Conservation (phyloP, 805 yeast genomes). For the Zygosaccharomyces lentus region DNA sequence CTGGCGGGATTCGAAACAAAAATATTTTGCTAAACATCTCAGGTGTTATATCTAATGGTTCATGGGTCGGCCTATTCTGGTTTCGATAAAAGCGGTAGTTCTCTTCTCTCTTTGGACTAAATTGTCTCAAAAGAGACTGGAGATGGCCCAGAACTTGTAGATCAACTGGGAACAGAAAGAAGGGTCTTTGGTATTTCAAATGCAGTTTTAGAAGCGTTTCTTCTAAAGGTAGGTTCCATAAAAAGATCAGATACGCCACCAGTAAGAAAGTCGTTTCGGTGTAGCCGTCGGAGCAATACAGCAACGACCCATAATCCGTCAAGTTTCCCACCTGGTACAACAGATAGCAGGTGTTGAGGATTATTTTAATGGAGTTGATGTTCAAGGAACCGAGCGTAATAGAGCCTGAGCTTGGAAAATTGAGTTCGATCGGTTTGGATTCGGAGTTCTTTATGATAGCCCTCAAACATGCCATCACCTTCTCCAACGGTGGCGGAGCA, state of each 20-base stretch:
- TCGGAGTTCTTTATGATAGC: slow-evolving; percentile 1
- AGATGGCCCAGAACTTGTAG: slow-evolving; percentile 59
- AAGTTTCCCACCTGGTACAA: slow-evolving; percentile 29
- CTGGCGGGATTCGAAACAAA: slow-evolving; percentile 27
- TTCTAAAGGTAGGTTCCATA: slow-evolving; percentile 55
- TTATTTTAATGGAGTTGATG: slow-evolving; percentile 57
- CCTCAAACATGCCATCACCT: slow-evolving; percentile 30
- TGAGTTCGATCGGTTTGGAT: slow-evolving; percentile 33
- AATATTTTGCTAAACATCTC: slow-evolving; percentile 36
- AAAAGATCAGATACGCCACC: slow-evolving; percentile 65
- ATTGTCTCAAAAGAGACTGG: slow-evolving; percentile 54
- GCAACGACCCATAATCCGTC: slow-evolving; percentile 43
- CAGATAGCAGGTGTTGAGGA: slow-evolving; percentile 62
- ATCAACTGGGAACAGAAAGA: slow-evolving; percentile 77
- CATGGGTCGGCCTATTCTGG: background rate
- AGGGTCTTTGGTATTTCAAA: slow-evolving; percentile 63
- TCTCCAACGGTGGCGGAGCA: slow-evolving; percentile 44
- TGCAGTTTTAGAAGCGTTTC: slow-evolving; percentile 68
- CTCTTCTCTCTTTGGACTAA: slow-evolving; percentile 47
- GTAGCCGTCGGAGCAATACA: slow-evolving; percentile 87
- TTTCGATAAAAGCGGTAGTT: slow-evolving; percentile 9
- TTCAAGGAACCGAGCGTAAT: slow-evolving; percentile 71
- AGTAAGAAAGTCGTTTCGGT: slow-evolving; percentile 82
- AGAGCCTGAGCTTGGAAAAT: slow-evolving; percentile 83
- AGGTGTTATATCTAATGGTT: slow-evolving; percentile 24